Conservation (phyloP, 2,329 filamentous ascomycete species). For the Phaeoacremonium minimum region DNA sequence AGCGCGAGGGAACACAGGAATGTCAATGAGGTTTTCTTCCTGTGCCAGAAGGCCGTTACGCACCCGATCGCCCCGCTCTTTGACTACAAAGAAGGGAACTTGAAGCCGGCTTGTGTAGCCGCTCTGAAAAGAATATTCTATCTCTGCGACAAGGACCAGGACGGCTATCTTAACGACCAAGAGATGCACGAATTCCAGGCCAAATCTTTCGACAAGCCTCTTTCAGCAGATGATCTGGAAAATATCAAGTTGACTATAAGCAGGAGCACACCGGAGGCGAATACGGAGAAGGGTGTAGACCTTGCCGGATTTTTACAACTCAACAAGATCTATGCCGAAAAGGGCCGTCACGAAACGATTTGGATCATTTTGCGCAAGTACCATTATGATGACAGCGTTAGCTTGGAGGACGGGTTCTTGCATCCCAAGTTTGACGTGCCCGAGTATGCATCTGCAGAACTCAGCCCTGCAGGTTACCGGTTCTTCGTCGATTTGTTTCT, state of each 20-base stretch:
- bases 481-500: slow-evolving; percentile 98
- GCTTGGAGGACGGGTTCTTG: slow-evolving; percentile 84
- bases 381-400: slow-evolving; percentile 93
- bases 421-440: slow-evolving; percentile 94
- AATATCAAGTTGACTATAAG: slow-evolving; percentile 89
- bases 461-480: slow-evolving; percentile 89
- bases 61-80: slow-evolving; percentile 95
- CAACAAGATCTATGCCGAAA: slow-evolving; percentile 95
- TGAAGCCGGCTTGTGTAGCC: slow-evolving; percentile 86
- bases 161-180: slow-evolving; percentile 83
- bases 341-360: slow-evolving; percentile 94
- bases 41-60: slow-evolving; percentile 97
- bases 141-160: slow-evolving; percentile 92
- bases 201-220: slow-evolving; percentile 85
- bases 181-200: slow-evolving; percentile 89
- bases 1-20: slow-evolving; percentile 90
- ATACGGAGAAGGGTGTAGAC: slow-evolving; percentile 69
- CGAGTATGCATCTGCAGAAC: slow-evolving; percentile 84
- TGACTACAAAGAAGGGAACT: slow-evolving; percentile 83
- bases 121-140: slow-evolving; percentile 91
- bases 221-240: slow-evolving; percentile 75
- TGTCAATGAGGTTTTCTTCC: slow-evolving; percentile 93
- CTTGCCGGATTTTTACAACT: slow-evolving; percentile 80
- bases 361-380: slow-evolving; percentile 96
- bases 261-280: slow-evolving; percentile 59